phyloP scores from a whole-genome alignment of 1,139 yeast species.

The Debaryomycetaceae sp. region DNA sequence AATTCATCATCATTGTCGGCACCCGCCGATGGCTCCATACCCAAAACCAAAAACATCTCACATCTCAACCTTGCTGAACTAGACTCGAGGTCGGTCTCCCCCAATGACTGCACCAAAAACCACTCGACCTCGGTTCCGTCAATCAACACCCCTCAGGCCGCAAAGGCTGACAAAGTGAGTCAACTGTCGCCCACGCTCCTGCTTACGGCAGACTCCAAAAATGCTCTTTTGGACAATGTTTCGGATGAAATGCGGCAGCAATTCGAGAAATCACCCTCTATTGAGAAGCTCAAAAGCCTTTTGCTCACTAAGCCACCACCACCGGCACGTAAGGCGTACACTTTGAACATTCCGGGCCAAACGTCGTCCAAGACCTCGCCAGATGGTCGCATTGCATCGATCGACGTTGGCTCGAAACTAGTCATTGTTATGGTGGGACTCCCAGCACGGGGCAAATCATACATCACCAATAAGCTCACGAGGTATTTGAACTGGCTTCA shows the following conservation, averaged over 20 bases:
- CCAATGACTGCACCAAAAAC: slow-evolving; percentile 5
- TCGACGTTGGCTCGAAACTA: slow-evolving; percentile 72
- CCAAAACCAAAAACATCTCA: slow-evolving; percentile 36
- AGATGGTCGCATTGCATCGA: slow-evolving; percentile 72
- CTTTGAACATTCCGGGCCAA: slow-evolving; percentile 89
- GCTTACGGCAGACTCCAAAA: slow-evolving; percentile 13
- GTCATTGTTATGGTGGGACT: slow-evolving; percentile 94
- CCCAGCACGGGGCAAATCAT: slow-evolving; percentile 91
- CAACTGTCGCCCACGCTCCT: background rate
- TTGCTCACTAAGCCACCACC: slow-evolving; percentile 36
- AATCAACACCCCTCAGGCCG: background rate
- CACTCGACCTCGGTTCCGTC: slow-evolving; percentile 1
- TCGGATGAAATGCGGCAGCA: slow-evolving; percentile 32
- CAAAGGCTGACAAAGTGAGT: slow-evolving; percentile 1
- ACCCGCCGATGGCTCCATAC: slow-evolving; percentile 9
- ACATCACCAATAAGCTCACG: slow-evolving; percentile 84
- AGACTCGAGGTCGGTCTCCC: slow-evolving; percentile 10
- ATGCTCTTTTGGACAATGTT: slow-evolving; percentile 26
- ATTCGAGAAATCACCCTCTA: slow-evolving; percentile 39
- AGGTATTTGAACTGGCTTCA: slow-evolving; percentile 89
- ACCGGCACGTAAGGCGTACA: slow-evolving; percentile 57
- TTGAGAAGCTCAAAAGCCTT: slow-evolving; percentile 36
- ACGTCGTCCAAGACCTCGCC: slow-evolving; percentile 81
- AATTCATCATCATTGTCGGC: too few species aligned
- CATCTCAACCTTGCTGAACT: slow-evolving; percentile 39